Conservation (phyloP, 1,284 basidiomycete species). For the Acaromyces ingoldii region DNA sequence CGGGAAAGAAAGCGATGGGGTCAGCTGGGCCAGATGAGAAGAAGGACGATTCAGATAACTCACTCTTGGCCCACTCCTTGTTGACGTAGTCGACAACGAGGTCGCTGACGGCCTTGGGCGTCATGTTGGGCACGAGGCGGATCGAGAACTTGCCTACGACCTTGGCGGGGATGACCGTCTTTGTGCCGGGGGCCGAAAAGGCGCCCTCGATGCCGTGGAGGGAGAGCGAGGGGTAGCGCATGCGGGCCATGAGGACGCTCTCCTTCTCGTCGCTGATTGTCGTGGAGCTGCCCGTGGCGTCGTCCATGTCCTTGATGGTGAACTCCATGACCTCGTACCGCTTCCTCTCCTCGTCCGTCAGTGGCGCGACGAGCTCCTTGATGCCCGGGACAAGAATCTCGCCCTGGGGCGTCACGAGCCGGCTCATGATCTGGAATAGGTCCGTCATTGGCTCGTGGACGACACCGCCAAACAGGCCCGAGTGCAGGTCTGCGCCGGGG, state of each 20-base stretch:
- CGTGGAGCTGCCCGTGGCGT: constrained; percentile 70
- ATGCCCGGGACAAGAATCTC: constrained; percentile 86
- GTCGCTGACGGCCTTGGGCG: constrained; percentile 54
- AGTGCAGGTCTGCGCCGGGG: constrained; percentile 85
- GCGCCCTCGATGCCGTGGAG: constrained; percentile 97
- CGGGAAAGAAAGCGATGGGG: neutral
- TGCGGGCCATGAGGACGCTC: constrained; percentile 76
- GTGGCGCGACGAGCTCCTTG: constrained; percentile 74
- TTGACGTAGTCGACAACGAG: constrained; percentile 44
- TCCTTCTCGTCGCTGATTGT: constrained; percentile 76
- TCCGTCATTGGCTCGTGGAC: constrained; percentile 62
- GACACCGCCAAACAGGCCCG: constrained; percentile 57
- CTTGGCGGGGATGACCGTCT: constrained; percentile 91
- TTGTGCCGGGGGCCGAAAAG: constrained; percentile 65
- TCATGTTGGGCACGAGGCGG: constrained; percentile 77
- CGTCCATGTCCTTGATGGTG: constrained; percentile 65
- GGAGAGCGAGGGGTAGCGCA: constrained; percentile 72
- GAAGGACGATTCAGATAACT: neutral
- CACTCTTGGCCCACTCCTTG: constrained; percentile 38
- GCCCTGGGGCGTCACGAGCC: constrained; percentile 76
- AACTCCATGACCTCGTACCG: constrained; percentile 53
- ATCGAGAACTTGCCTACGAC: constrained; percentile 63
- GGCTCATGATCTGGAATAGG: constrained; percentile 59
- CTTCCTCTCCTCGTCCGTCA: constrained; percentile 72
- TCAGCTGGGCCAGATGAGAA: neutral